Evolutionary conservation across 176 grass and related monocot genomes (phyloP).

Genomic region (Triticum monococcum): DNA sequence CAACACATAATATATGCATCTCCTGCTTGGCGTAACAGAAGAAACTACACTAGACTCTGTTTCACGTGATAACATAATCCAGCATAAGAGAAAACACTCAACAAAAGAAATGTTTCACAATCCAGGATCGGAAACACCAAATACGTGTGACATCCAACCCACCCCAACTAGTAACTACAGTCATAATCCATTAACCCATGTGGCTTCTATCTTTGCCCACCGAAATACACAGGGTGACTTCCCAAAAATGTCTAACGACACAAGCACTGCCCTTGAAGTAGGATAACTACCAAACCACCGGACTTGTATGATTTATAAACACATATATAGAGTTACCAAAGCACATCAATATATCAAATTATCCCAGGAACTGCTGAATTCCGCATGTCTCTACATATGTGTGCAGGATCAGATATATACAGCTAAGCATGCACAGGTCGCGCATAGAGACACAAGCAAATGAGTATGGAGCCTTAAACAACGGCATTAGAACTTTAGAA

Average conservation of each 20-base stretch:
- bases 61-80: background rate
- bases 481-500: background rate
- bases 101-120: background rate
- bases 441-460: background rate
- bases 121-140: background rate
- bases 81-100: background rate
- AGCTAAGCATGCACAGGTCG: background rate
- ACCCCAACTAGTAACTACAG: background rate
- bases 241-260: constrained; percentile 4
- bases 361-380: background rate
- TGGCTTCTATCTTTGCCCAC: background rate
- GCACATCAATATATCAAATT: background rate
- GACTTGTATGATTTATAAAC: background rate
- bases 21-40: background rate
- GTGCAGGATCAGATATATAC: background rate
- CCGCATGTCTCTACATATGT: background rate
- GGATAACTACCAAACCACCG: background rate
- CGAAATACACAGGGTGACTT: background rate
- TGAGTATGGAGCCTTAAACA: background rate
- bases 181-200: background rate
- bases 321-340: background rate
- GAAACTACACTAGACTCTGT: background rate
- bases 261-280: background rate
- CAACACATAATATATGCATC: background rate
- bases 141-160: background rate